A percentile compares a stretch with the other conserved stretches of the same genome.
Evolutionary conservation across 1,139 yeast genomes (phyloP).

Genomic region (Blastobotrys arbuscula): DNA sequence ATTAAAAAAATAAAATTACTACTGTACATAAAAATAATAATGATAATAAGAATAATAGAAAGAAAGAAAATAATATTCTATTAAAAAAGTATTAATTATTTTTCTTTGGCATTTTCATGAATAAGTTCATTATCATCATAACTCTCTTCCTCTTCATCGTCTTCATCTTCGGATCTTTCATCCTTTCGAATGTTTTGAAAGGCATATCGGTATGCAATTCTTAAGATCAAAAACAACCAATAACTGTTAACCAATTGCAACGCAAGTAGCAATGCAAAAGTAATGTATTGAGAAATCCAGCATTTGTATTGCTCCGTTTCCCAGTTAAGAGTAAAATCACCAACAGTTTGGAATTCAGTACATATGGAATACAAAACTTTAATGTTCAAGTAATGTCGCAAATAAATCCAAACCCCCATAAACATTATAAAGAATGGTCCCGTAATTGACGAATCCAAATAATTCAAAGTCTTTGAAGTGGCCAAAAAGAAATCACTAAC

Average conservation of each 20-base stretch:
- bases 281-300: constrained; percentile 89
- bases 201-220: constrained; percentile 65
- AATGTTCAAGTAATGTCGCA: constrained; percentile 81
- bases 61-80: background rate
- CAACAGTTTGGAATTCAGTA: constrained; percentile 81
- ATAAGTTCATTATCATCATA: background rate
- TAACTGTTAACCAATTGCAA: constrained; percentile 79
- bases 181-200: constrained; percentile 60
- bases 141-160: constrained; percentile 39
- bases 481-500: constrained; percentile 87
- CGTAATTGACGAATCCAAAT: constrained; percentile 61
- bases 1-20: background rate
- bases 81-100: constrained; percentile 7
- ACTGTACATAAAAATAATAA: constrained; percentile 7
- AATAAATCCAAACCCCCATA: constrained; percentile 71
- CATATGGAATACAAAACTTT: constrained; percentile 79
- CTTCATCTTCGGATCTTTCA: constrained; percentile 87
- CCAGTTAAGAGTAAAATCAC: constrained; percentile 76
- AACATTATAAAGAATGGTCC: constrained; percentile 67
- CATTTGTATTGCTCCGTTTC: constrained; percentile 94
- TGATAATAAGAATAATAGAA: no score
- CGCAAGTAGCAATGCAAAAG: constrained; percentile 68
- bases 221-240: constrained; percentile 78
- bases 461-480: constrained; percentile 74
- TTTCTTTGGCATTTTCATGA: constrained; percentile 16